Evolutionary conservation across 2,329 filamentous ascomycete genomes (phyloP).

Genomic region (Penicillium sp.): DNA sequence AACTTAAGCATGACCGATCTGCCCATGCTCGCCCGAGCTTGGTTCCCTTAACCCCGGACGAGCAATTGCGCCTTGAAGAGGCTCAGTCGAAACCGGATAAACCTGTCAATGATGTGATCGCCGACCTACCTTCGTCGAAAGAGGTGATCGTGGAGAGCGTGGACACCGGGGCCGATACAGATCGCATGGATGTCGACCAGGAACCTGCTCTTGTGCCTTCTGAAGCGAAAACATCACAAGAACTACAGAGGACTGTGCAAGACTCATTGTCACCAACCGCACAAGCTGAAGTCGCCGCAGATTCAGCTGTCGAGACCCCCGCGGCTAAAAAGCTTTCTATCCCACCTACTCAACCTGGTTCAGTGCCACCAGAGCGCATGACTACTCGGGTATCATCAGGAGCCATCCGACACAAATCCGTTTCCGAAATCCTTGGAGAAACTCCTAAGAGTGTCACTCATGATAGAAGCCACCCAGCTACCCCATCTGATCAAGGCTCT

Average conservation of each 20-base stretch:
- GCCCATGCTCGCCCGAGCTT: constrained; percentile 25
- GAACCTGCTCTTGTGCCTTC: constrained; percentile 8
- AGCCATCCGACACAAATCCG: constrained; percentile 67
- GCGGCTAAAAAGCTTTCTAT: constrained; percentile 21
- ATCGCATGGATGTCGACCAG: constrained; percentile 20
- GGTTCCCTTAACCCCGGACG: constrained; percentile 54
- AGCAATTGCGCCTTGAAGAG: constrained; percentile 57
- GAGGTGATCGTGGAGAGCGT: constrained; percentile 29
- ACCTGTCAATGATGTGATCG: constrained; percentile 16
- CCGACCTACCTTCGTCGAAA: constrained; percentile 19
- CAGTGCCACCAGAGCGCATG: constrained; percentile 53
- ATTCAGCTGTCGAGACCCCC: constrained; percentile 10
- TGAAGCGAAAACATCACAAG: constrained; percentile 15
- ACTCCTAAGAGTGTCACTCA: constrained; percentile 41
- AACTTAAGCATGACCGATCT: constrained; percentile 24
- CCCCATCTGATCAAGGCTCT: constrained; percentile 20
- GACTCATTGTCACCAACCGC: constrained; percentile 18
- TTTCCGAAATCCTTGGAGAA: constrained; percentile 68
- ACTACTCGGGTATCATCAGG: constrained; percentile 69
- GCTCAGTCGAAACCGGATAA: constrained; percentile 45
- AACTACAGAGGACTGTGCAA: constrained; percentile 4
- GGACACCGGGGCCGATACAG: constrained; percentile 10
- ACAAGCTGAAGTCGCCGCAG: constrained; percentile 11
- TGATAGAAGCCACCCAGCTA: constrained; percentile 35
- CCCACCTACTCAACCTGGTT: constrained; percentile 25